These are phyloP conservation scores for Eucalyptus virginea DNA, from an alignment of 345 rosid genomes.

Conservation along the genomic window DNA sequence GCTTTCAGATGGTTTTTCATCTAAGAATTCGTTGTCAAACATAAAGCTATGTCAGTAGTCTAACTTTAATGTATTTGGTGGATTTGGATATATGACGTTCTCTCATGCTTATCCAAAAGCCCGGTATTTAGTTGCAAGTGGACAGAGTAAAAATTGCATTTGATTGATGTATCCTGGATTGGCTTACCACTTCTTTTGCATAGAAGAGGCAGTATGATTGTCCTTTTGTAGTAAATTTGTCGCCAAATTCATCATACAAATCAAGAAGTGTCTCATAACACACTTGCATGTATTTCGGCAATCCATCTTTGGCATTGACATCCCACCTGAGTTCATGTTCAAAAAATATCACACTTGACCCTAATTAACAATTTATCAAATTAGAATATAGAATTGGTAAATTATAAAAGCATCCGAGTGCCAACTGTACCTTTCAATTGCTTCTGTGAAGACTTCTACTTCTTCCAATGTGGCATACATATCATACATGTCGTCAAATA, in stretches of 20 bases:
- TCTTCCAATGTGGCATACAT: neutral
- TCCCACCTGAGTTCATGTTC: neutral
- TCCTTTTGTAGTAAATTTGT: neutral
- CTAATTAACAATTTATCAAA: neutral
- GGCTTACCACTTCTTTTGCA: neutral
- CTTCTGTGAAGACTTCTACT: neutral
- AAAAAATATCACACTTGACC: neutral
- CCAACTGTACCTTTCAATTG: neutral
- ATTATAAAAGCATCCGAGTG: neutral
- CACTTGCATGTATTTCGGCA: neutral
- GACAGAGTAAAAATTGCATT: neutral
- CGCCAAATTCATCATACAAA: neutral
- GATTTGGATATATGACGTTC: neutral
- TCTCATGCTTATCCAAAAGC: neutral
- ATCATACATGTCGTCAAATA: neutral
- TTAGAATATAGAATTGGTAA: neutral
- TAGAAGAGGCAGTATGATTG: neutral
- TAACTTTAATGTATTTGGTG: neutral
- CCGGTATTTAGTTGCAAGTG: neutral
- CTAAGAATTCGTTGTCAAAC: neutral
- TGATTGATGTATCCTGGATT: neutral
- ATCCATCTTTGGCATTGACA: neutral
- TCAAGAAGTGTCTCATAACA: neutral
- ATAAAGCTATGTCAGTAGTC: neutral
- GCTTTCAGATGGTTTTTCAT: neutral